A percentile compares a stretch with the other conserved stretches of the same genome.
Conservation (phyloP, 2,329 filamentous ascomycete species). For the Karstenula rhodostoma region DNA sequence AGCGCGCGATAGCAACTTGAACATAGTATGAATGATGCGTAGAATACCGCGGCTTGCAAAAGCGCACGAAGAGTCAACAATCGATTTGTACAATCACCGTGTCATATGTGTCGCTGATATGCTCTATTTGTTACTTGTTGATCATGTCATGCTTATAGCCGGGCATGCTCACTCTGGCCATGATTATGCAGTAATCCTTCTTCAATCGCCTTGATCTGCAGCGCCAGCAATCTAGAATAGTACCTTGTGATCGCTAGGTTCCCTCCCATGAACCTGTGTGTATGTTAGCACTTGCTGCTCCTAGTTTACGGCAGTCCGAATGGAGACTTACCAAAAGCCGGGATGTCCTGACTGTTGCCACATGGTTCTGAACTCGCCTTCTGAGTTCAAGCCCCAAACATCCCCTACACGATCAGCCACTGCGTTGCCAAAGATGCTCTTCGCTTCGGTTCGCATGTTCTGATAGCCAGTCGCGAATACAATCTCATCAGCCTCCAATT, state of each 20-base stretch:
- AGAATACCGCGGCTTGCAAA: no score
- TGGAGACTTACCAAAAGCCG: conserved; percentile 42
- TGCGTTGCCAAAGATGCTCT: conserved; percentile 51
- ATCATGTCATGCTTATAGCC: not conserved
- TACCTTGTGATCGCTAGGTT: conserved; percentile 57
- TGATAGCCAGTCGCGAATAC: conserved; percentile 59
- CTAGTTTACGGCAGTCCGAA: not conserved
- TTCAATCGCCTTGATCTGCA: conserved; percentile 56
- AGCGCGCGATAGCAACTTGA: not conserved
- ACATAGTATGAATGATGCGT: not conserved
- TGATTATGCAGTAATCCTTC: conserved; percentile 29
- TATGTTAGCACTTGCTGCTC: not conserved
- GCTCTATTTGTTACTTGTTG: not conserved
- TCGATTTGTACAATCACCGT: not conserved
- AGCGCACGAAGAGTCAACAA: no score
- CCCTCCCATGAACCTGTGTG: conserved; percentile 51
- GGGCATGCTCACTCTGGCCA: not conserved
- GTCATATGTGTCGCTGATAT: not conserved
- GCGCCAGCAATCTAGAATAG: conserved; percentile 54
- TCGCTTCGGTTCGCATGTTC: conserved; percentile 53
- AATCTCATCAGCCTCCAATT: conserved; percentile 56
- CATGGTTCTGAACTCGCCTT: conserved; percentile 57
- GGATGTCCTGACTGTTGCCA: conserved; percentile 48
- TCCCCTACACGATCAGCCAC: conserved; percentile 53
- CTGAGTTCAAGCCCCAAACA: conserved; percentile 56